Conservation (phyloP, 495 filamentous ascomycete species). For the Talaromyces borbonicus region DNA sequence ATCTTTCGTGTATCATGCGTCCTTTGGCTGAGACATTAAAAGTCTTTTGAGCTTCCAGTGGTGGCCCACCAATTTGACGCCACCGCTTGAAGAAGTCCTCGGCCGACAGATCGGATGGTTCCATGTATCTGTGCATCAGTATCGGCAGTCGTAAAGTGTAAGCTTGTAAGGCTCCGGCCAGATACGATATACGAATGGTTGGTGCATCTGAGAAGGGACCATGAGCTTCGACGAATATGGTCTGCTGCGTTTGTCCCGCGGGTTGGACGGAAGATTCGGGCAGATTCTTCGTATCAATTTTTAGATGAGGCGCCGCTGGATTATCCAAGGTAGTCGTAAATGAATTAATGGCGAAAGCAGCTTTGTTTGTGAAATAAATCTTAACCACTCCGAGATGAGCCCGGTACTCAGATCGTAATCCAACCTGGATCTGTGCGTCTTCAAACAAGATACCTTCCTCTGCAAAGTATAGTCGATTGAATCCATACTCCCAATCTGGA, state of each 20-base stretch:
- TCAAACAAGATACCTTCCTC: constrained; percentile 88
- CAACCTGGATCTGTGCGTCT: constrained; percentile 88
- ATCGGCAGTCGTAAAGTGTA: constrained; percentile 87
- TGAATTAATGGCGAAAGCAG: constrained; percentile 67
- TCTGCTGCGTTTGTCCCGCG: constrained; percentile 78
- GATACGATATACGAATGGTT: constrained; percentile 86
- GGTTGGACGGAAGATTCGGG: constrained; percentile 74
- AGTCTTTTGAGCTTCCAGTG: constrained; percentile 77
- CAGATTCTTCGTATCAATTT: constrained; percentile 73
- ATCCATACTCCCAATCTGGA: constrained; percentile 90
- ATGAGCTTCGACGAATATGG: constrained; percentile 84
- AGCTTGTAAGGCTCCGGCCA: constrained; percentile 88
- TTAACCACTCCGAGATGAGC: constrained; percentile 90
- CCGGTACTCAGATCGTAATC: constrained; percentile 87
- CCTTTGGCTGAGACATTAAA: constrained; percentile 52
- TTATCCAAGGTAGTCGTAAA: constrained; percentile 94
- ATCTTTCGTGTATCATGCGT: constrained; percentile 41
- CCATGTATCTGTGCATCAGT: constrained; percentile 90
- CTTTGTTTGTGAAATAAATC: constrained; percentile 91
- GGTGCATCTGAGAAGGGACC: constrained; percentile 74
- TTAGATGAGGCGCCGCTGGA: constrained; percentile 56
- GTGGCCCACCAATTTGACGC: constrained; percentile 90
- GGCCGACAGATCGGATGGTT: constrained; percentile 65
- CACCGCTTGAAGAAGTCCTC: constrained; percentile 99
- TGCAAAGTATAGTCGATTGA: constrained; percentile 68